Conservation (phyloP, 2,329 filamentous ascomycete species). For the Verticillium tricorpus region DNA sequence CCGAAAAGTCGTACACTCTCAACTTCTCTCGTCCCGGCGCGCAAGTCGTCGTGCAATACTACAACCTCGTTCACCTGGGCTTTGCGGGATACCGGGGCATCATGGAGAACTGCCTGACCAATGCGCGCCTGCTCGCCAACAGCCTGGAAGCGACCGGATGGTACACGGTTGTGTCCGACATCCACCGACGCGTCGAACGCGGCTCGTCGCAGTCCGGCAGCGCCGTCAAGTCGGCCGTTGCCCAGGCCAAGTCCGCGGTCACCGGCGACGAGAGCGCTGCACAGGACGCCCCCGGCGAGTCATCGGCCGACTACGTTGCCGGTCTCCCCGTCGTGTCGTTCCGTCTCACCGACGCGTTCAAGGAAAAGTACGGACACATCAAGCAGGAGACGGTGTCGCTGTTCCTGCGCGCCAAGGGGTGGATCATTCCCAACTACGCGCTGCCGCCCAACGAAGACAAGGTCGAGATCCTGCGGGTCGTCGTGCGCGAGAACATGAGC, state of each 20-base stretch:
- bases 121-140: constrained; percentile 60
- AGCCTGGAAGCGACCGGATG: constrained; percentile 61
- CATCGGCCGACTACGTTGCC: constrained; percentile 56
- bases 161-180: constrained; percentile 62
- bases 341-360: constrained; percentile 56
- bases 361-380: constrained; percentile 54
- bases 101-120: constrained; percentile 63
- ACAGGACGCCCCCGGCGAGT: constrained; percentile 30
- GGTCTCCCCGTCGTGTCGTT: constrained; percentile 68
- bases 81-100: constrained; percentile 59
- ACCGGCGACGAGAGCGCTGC: constrained; percentile 25
- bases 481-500: constrained; percentile 63
- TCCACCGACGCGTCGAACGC: constrained; percentile 52
- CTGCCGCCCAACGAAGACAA: constrained; percentile 57
- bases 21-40: constrained; percentile 70
- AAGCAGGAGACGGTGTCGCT: constrained; percentile 61
- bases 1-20: constrained; percentile 62
- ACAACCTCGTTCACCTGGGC: constrained; percentile 67
- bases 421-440: constrained; percentile 68
- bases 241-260: constrained; percentile 31
- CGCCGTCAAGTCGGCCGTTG: constrained; percentile 21
- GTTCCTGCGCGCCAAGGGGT: constrained; percentile 60
- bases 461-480: constrained; percentile 63
- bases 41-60: constrained; percentile 69
- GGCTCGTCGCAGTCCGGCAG: constrained; percentile 27